phyloP scores from a whole-genome alignment of 345 rosid genomes.

The Populus pruinosa region DNA sequence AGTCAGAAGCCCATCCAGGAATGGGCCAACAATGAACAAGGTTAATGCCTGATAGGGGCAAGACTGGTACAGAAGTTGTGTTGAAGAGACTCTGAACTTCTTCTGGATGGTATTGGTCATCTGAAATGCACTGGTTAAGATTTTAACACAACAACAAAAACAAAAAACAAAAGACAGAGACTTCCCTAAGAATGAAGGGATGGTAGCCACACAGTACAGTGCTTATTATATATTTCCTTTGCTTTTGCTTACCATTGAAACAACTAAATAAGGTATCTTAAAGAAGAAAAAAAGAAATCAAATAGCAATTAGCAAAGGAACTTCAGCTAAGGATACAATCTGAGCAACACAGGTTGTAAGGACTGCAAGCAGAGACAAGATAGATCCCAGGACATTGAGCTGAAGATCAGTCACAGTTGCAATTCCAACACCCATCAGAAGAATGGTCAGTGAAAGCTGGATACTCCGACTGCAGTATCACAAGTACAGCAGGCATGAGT shows the following conservation, averaged over 20 bases:
- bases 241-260: background rate
- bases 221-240: background rate
- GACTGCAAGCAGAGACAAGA: conserved; percentile 88
- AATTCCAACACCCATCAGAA: conserved; percentile 97
- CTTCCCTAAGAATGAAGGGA: background rate
- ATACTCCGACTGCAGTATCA: conserved; percentile 67
- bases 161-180: background rate
- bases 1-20: conserved; percentile 93
- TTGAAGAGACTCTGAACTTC: conserved; percentile 98
- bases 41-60: conserved; percentile 98
- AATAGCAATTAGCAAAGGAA: conserved; percentile 11
- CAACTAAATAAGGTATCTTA: conserved; percentile 1
- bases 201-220: background rate
- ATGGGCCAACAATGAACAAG: conserved; percentile 84
- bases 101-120: conserved; percentile 99
- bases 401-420: conserved; percentile 99
- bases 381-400: conserved; percentile 87
- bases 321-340: conserved; percentile 78
- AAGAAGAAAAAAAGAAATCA: background rate
- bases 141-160: conserved; percentile 10
- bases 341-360: conserved; percentile 97
- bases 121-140: conserved; percentile 62
- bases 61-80: conserved; percentile 97
- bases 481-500: conserved; percentile 11
- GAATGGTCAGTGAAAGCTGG: conserved; percentile 76